phyloP scores from a whole-genome alignment of 768 basidiomycete species.

The Russula dissimulans region DNA sequence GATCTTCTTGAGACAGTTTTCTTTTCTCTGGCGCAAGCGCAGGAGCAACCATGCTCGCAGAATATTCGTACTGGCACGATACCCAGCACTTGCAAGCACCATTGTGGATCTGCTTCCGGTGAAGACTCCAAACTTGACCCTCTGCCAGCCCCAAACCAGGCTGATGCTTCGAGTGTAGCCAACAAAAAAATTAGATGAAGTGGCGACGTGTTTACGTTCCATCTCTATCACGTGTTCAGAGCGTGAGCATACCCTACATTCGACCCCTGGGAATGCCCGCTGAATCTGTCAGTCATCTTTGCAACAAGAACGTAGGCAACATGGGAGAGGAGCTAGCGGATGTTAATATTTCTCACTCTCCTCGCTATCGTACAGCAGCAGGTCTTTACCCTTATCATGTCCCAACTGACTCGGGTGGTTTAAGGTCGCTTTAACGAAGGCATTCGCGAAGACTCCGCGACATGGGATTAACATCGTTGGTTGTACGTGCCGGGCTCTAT shows the following conservation, averaged over 20 bases:
- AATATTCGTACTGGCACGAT: constrained; percentile 9
- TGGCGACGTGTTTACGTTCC: not conserved
- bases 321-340: constrained; percentile 21
- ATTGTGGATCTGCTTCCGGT: constrained; percentile 1
- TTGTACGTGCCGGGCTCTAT: not conserved
- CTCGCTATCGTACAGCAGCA: not conserved
- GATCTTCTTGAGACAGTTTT: not conserved
- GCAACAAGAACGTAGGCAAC: constrained; percentile 25
- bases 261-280: not conserved
- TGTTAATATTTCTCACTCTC: not conserved
- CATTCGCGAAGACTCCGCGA: not conserved
- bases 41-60: not conserved
- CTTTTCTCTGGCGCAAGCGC: constrained; percentile 3
- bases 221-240: constrained; percentile 2
- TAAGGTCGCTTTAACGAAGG: not conserved
- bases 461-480: not conserved
- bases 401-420: not conserved
- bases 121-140: not conserved
- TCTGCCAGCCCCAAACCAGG: not conserved
- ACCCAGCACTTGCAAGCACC: constrained; percentile 5
- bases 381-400: not conserved
- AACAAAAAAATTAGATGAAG: not conserved
- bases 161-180: not conserved
- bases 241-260: not conserved
- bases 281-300: constrained; percentile 20